Conservation (phyloP, 768 basidiomycete genomes). For the Melanogaster broomeanus region DNA sequence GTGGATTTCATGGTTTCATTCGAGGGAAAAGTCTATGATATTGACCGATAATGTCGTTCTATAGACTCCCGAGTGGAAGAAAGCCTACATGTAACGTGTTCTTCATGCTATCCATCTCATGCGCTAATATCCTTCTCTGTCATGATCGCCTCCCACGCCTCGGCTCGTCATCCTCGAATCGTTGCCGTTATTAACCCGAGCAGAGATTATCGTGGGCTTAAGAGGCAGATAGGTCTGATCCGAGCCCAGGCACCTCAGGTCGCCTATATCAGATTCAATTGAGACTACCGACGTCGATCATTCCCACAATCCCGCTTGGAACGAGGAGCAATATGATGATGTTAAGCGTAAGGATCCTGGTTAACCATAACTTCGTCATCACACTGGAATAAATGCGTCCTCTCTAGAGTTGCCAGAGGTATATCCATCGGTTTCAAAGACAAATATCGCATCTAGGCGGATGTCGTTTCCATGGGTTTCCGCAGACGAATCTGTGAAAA, state of each 20-base stretch:
- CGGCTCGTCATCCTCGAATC: neutral
- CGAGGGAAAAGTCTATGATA: neutral
- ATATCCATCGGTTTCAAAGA: neutral
- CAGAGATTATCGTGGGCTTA: conserved; percentile 75
- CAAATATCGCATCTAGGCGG: neutral
- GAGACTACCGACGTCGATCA: conserved; percentile 2
- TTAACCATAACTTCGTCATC: neutral
- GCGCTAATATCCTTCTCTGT: conserved; percentile 1
- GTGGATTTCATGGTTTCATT: conserved; percentile 31
- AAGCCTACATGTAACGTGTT: conserved; percentile 32
- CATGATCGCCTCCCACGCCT: neutral
- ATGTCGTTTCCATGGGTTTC: neutral
- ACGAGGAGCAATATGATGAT: conserved; percentile 1
- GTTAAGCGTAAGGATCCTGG: conserved; percentile 8
- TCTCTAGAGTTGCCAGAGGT: conserved; percentile 5
- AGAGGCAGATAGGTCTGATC: conserved; percentile 63
- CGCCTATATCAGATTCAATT: conserved; percentile 12
- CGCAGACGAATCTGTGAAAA: neutral
- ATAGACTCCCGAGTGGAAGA: conserved; percentile 65
- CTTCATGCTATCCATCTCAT: neutral
- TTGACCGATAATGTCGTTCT: conserved; percentile 2
- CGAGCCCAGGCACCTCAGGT: conserved; percentile 31
- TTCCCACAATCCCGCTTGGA: neutral
- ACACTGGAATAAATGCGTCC: neutral
- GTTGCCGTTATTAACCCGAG: neutral